Evolutionary conservation across 805 yeast genomes (phyloP).

Genomic region (Candida golubevii): DNA sequence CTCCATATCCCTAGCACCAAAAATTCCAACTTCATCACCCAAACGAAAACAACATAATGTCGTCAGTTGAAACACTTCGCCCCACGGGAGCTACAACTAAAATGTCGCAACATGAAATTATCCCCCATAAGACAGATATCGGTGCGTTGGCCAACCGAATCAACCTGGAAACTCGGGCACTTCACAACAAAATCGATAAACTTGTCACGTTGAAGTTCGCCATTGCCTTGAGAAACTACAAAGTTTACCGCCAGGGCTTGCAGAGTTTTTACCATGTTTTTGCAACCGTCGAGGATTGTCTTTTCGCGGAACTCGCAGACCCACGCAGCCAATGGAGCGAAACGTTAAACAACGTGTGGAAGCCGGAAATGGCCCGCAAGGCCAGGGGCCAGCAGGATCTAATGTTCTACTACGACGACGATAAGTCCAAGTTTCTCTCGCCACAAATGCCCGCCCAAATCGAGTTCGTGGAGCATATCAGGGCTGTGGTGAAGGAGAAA

Average conservation of each 20-base stretch:
- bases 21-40: neutral
- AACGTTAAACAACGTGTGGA: constrained; percentile 59
- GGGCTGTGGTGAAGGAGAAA: constrained; percentile 47
- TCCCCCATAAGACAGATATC: constrained; percentile 74
- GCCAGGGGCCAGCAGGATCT: constrained; percentile 57
- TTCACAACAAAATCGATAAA: constrained; percentile 68
- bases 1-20: no score
- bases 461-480: constrained; percentile 58
- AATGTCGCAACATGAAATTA: constrained; percentile 44
- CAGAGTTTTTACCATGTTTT: constrained; percentile 70
- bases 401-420: constrained; percentile 59
- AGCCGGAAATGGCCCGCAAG: constrained; percentile 64
- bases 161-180: constrained; percentile 58
- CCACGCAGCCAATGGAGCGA: constrained; percentile 32
- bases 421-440: constrained; percentile 47
- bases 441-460: constrained; percentile 63
- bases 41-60: neutral
- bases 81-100: constrained; percentile 25
- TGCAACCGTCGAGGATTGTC: constrained; percentile 53
- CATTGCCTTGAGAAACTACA: constrained; percentile 69
- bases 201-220: constrained; percentile 67
- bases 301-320: constrained; percentile 42
- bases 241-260: constrained; percentile 75
- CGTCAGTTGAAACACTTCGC: neutral
- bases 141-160: constrained; percentile 85